phyloP scores from a whole-genome alignment of 116 monocot genomes.

The Iris pallida region DNA sequence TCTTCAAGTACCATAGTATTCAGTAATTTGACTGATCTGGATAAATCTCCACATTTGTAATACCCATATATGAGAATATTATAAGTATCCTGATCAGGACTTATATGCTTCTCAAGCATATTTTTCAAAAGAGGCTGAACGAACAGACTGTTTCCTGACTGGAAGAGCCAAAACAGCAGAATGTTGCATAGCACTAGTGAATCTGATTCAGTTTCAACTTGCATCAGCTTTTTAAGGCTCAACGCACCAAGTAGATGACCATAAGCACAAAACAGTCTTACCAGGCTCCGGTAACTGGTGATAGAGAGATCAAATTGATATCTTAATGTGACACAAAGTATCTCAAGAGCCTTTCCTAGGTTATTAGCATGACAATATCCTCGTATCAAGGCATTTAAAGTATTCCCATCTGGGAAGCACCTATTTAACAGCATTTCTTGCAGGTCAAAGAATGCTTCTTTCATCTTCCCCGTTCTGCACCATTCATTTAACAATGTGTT shows the following conservation, averaged over 20 bases:
- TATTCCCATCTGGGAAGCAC: conserved; percentile 27
- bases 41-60: conserved; percentile 44
- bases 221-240: conserved; percentile 35
- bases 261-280: conserved; percentile 31
- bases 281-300: conserved; percentile 49
- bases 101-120: conserved; percentile 39
- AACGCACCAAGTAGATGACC: conserved; percentile 24
- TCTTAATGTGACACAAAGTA: conserved; percentile 57
- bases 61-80: conserved; percentile 76
- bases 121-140: conserved; percentile 55
- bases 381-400: conserved; percentile 51
- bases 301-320: conserved; percentile 31
- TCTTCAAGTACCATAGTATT: conserved; percentile 44
- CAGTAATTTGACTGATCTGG: conserved; percentile 40
- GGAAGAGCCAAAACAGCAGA: conserved; percentile 73
- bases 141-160: conserved; percentile 30
- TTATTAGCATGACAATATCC: conserved; percentile 40
- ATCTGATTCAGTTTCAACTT: conserved; percentile 6
- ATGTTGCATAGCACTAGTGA: conserved; percentile 50
- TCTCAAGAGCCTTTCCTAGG: conserved; percentile 37
- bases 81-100: conserved; percentile 51
- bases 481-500: conserved; percentile 38
- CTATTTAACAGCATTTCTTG: conserved; percentile 36
- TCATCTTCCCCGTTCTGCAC: conserved; percentile 31
- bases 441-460: conserved; percentile 35